Percentiles rank a stretch among this genome's conserved stretches.
Conservation (phyloP, 225 moss, liverwort and hornwort species). For the Thuidium tamariscinum region DNA sequence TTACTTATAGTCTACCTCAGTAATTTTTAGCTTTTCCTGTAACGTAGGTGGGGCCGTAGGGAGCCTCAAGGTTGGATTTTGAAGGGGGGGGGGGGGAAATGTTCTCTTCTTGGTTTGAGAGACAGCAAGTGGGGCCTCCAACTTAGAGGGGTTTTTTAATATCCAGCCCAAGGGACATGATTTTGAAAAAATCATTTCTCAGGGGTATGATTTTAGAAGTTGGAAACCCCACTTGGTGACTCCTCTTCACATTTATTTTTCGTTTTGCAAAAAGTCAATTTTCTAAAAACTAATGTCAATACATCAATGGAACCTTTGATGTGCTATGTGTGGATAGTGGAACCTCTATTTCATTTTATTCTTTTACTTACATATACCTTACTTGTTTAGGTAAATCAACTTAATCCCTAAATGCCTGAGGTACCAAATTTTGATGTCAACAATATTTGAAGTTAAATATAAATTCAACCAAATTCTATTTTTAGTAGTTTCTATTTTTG, state of each 20-base stretch:
- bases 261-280: background rate
- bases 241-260: background rate
- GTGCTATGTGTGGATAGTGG: too few species aligned
- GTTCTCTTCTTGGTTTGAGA: background rate
- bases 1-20: background rate
- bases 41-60: background rate
- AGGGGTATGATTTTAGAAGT: too few species aligned
- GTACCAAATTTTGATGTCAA: too few species aligned
- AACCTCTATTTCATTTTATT: too few species aligned
- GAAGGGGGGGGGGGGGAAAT: background rate
- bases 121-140: background rate
- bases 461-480: too few species aligned
- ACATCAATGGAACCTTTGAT: background rate
- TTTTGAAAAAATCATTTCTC: too few species aligned
- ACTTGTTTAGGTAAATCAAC: too few species aligned
- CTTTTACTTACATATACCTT: too few species aligned
- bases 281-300: background rate
- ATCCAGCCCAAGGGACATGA: fast-evolving
- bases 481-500: too few species aligned
- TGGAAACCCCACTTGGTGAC: background rate
- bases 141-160: too few species aligned
- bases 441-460: too few species aligned
- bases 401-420: too few species aligned
- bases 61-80: background rate
- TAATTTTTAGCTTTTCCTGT: background rate